Evolutionary conservation across 2,329 filamentous ascomycete genomes (phyloP), one percentile per base, ranked within the genome.

Genomic region (Penicillium sp.): DNA sequence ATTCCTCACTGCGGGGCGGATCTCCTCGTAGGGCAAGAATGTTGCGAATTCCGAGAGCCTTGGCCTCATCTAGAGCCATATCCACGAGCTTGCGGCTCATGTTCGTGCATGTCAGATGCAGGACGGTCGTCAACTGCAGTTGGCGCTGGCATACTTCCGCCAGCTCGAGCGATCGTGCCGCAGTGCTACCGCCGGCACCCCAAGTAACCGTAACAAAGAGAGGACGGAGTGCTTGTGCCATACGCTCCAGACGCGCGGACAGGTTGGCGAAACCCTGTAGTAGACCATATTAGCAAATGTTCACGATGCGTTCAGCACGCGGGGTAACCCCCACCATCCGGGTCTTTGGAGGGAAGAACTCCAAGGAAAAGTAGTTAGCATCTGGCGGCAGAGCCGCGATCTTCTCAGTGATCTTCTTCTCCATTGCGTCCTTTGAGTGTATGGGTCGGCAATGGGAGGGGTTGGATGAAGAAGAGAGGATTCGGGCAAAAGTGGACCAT

Each of bases 301-400:
- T 12, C 29, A 47, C 50, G 45, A 27, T 61, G 41, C 33, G 42
- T 54, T 52, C 29, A 58, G 49, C 54, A 51, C 67, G 72, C 69
- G 69, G 65, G 64, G 68, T 65, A 65, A 70, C 69, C 77, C 68
- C 68, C 71, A 85, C 84, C 87, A 96, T 96, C 61, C 89, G 84
- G 47, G 94, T 99, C 81, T 97, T 99, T 62, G 94, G 94, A 66
- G 94, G 94, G 80, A 99, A 99, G 86, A 99, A 99, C 80, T 99
- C 94, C 77, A 97, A 88, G 48, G 94, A 97, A 78, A 96, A 96
- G 81, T 94, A 97, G 73, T 85, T 87, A 64, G 86, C 85, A 76
- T 90, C 86, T 63, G 88, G 84, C 75, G 91, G 90, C 79, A 99
- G 80, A 61, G 91, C 90, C 78, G 90, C 90, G 73, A 97, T 93